Base-by-base conservation (phyloP, 2,329 filamentous ascomycete species). In the Cercospora sp. region DNA sequence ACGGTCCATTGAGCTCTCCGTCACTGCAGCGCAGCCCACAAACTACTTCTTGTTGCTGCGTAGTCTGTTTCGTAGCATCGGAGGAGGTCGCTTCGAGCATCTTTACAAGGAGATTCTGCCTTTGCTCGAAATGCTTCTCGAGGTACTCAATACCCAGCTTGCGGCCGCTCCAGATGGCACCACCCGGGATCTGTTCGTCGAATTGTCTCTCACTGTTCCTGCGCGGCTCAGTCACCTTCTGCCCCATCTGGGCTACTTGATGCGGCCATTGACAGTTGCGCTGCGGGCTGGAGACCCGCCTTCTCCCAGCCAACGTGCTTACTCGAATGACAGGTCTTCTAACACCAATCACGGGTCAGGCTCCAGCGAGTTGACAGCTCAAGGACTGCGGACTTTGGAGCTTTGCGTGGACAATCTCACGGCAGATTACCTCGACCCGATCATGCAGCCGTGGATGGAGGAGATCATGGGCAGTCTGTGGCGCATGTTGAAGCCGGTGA, bases 381-480 rank as follows among this genome's bases (percentile, higher is more conserved):
- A 99, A 79, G 95, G 95, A 0, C 84, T 99, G 6, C 86, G 96
- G 30, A 99, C 95, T 0, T 83, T 99, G 5, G 95, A 99, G 77
- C 87, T 99, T 1, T 99, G 95, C 76, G 95, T 99, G 18, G 95
- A 99, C 71, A 99, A 99, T 74, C 86, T 99, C 0, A 99, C 96
- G 0, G 94, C 95, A 0, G 95, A 99, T 76, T 99, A 99, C 77
- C 84, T 99, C 13, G 95, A 99, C 74, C 96, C 95, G 0, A 98
- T 99, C 75, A 99, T 99, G 94, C 93, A 94, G 2, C 96, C 95
- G 0, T 96, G 98, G 28, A 98, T 99, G 79, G 94, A 99, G 75
- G 95, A 99, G 77, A 85, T 99, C 55, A 99, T 99, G 95, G 95
- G 93, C 58, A 94, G 94, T 1, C 85, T 99, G 1, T 99, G 97